Percentiles rank a stretch among this genome's conserved stretches.
phyloP scores from a whole-genome alignment of 2,329 filamentous ascomycete species.

The Talaromyces sp. region DNA sequence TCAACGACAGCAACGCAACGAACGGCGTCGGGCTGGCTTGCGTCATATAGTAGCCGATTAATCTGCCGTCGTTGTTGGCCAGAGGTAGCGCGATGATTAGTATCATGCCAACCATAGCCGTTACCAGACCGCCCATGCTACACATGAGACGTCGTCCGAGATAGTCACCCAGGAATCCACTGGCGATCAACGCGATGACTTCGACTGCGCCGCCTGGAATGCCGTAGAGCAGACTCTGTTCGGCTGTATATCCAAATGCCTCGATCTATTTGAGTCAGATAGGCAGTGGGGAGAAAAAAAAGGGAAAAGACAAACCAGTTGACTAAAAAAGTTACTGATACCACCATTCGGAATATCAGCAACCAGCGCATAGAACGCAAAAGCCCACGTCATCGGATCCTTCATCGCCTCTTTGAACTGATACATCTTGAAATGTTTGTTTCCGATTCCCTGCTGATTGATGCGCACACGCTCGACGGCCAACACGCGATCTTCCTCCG shows the following conservation, averaged over 20 bases:
- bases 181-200: slow-evolving; percentile 55
- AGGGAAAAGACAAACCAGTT: slow-evolving; percentile 46
- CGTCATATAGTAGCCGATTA: slow-evolving; percentile 64
- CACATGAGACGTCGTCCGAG: slow-evolving; percentile 57
- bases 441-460: slow-evolving; percentile 73
- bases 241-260: slow-evolving; percentile 61
- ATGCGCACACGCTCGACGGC: slow-evolving; percentile 67
- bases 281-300: neutral
- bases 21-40: slow-evolving; percentile 59
- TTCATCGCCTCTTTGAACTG: slow-evolving; percentile 60
- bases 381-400: slow-evolving; percentile 59
- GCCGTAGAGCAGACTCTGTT: slow-evolving; percentile 62
- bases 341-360: slow-evolving; percentile 59
- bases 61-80: slow-evolving; percentile 54
- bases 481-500: slow-evolving; percentile 61
- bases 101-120: slow-evolving; percentile 58
- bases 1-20: slow-evolving; percentile 60
- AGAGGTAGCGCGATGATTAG: slow-evolving; percentile 62
- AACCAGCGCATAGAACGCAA: slow-evolving; percentile 55
- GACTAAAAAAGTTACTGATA: slow-evolving; percentile 59
- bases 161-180: slow-evolving; percentile 56
- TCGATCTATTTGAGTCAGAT: slow-evolving; percentile 41
- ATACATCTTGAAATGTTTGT: slow-evolving; percentile 63
- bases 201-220: slow-evolving; percentile 64
- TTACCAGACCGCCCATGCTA: slow-evolving; percentile 49